Evolutionary conservation across 106 monocot species (phyloP), one percentile per base, ranked within the genome.

Genomic region (Allium cepa): DNA sequence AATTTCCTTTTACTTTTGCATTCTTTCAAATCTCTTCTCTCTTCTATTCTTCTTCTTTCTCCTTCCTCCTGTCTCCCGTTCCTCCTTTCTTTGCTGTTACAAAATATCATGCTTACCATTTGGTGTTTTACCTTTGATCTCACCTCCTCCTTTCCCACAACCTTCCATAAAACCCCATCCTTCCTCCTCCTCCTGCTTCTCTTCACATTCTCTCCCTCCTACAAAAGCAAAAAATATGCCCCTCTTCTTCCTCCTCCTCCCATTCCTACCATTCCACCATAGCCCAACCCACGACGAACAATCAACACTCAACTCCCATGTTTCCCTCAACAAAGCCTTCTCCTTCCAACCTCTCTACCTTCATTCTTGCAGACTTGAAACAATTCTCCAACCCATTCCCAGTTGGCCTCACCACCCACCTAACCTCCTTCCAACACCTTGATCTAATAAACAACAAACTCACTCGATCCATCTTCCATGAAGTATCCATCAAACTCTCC

Each of bases 231-330:
- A 6, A 49, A 79, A 76, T 82, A 87, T 77, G 75, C 82, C 27
- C 84, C 84, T 49, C 73, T 52, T 28, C 79, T 88, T 79, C 79
- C 22, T 22, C 22, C 22, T 22, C 22, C 22, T 22, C 22, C 22
- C 22, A 22, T 22, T 88, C 11, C 77, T 79, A 7, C 3, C 53
- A 15, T 71, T 77, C 60, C 88, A 79, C 5, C 74, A 82, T 47
- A 79, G 79, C 84, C 82, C 88, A 52, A 84, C 84, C 64, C 84
- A 84, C 84, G 84, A 88, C 79, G 77, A 88, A 79, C 84, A 88
- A 77, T 79, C 84, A 1, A 71, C 22, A 22, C 22, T 22, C 22
- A 22, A 22, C 22, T 22, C 22, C 22, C 22, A 0, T 1, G 22
- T 22, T 22, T 22, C 0, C 22, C 22, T 22, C 1, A 22, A 22